These are phyloP conservation scores for Canavalia ensiformis DNA, from an alignment of 306 rosid species.

Conservation along the genomic window DNA sequence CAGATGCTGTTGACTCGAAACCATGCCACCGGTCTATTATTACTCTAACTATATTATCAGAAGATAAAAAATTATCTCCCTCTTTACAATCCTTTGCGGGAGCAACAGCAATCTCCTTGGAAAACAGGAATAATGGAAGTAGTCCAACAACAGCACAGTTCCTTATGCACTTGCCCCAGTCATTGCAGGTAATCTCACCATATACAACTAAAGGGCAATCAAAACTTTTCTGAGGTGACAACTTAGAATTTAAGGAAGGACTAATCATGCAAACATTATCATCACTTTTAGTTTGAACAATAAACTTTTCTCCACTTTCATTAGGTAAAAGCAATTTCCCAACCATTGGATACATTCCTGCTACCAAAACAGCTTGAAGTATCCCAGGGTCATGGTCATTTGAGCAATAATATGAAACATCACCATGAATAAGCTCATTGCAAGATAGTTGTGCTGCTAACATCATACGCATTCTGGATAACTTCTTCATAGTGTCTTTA, in stretches of 20 bases:
- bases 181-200: conserved; percentile 75
- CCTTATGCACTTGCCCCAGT: conserved; percentile 61
- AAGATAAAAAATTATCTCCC: conserved; percentile 61
- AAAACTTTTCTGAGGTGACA: conserved; percentile 20
- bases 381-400: conserved; percentile 74
- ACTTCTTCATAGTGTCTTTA: conserved; percentile 58
- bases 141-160: conserved; percentile 69
- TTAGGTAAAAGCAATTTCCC: conserved; percentile 61
- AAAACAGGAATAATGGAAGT: conserved; percentile 72
- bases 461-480: conserved; percentile 67
- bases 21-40: conserved; percentile 75
- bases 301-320: conserved; percentile 36
- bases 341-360: conserved; percentile 82
- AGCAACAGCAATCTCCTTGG: conserved; percentile 79
- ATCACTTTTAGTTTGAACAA: conserved; percentile 59
- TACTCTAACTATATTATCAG: conserved; percentile 66
- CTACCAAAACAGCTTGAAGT: conserved; percentile 72
- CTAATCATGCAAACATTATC: conserved; percentile 63
- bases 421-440: conserved; percentile 63
- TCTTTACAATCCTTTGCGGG: conserved; percentile 43
- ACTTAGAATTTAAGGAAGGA: conserved; percentile 52
- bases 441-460: conserved; percentile 64
- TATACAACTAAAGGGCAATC: conserved; percentile 57
- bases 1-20: conserved; percentile 68
- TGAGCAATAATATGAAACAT: conserved; percentile 55